phyloP scores from a whole-genome alignment of 2,329 filamentous ascomycete species.

The Hymenoscyphus repandus region DNA sequence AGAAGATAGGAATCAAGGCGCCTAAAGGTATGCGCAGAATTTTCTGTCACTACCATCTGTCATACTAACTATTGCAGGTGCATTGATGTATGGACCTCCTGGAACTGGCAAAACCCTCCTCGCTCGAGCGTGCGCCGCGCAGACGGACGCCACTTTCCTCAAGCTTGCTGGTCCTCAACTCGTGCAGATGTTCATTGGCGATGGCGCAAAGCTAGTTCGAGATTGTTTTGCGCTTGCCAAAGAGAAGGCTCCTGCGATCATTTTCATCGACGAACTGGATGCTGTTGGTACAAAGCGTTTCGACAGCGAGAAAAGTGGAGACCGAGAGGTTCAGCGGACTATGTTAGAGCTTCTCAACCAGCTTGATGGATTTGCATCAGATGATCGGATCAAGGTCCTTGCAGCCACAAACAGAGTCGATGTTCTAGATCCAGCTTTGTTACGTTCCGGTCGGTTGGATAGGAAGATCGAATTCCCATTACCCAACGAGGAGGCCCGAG shows the following conservation, averaged over 20 bases:
- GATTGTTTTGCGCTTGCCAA: slow-evolving; percentile 97
- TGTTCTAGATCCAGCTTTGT: slow-evolving; percentile 83
- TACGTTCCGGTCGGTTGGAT: slow-evolving; percentile 88
- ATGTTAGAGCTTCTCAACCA: slow-evolving; percentile 99
- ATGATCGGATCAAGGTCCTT: slow-evolving; percentile 94
- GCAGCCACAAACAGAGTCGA: slow-evolving; percentile 93
- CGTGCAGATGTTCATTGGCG: slow-evolving; percentile 99
- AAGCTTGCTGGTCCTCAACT: slow-evolving; percentile 97
- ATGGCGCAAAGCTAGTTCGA: slow-evolving; percentile 93
- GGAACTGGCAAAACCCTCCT: slow-evolving; percentile 89
- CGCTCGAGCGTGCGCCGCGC: slow-evolving; percentile 90
- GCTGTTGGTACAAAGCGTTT: slow-evolving; percentile 99
- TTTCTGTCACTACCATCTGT: neutral
- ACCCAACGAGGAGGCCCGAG: slow-evolving; percentile 94
- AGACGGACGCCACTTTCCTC: slow-evolving; percentile 97
- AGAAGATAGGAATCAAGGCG: slow-evolving; percentile 99
- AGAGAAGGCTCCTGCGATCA: slow-evolving; percentile 97
- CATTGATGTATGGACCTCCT: slow-evolving; percentile 94
- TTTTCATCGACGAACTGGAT: slow-evolving; percentile 98
- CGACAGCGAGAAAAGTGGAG: slow-evolving; percentile 96
- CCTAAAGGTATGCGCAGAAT: slow-evolving; percentile 71
- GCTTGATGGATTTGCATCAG: slow-evolving; percentile 93
- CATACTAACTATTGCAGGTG: slow-evolving; percentile 53
- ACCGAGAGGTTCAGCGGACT: slow-evolving; percentile 95
- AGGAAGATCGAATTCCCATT: slow-evolving; percentile 98